Evolutionary conservation across 2,329 filamentous ascomycete genomes (phyloP).

Genomic region (Colletotrichum musicola): DNA sequence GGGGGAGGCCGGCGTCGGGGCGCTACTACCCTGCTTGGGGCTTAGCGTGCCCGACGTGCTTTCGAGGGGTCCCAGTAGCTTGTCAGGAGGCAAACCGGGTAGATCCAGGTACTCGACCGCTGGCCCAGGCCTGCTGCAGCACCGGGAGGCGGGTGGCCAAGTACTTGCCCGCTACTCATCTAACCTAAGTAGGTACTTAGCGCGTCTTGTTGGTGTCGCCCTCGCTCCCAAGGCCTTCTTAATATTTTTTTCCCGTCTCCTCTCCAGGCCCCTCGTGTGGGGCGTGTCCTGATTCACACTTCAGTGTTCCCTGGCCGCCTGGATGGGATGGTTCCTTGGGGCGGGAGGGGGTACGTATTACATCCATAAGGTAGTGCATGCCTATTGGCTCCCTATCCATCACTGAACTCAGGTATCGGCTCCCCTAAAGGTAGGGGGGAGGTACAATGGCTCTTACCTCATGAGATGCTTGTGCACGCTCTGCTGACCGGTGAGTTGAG

Average conservation of each 20-base stretch:
- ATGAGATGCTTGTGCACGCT: too few species aligned
- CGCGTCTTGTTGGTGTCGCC: not conserved
- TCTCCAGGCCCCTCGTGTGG: not conserved
- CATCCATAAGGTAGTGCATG: too few species aligned
- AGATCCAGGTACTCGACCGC: constrained; percentile 16
- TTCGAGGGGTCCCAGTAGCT: constrained; percentile 34
- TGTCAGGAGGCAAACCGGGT: constrained; percentile 28
- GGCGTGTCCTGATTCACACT: constrained; percentile 19
- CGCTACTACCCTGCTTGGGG: constrained; percentile 22
- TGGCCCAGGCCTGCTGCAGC: not conserved
- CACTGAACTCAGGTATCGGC: too few species aligned
- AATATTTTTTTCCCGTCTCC: too few species aligned
- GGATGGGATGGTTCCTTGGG: too few species aligned
- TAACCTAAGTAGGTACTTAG: not conserved
- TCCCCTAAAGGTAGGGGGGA: too few species aligned
- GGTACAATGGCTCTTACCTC: too few species aligned
- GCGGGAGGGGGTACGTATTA: too few species aligned
- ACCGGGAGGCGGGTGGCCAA: not conserved
- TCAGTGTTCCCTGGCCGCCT: not conserved
- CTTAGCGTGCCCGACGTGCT: constrained; percentile 23
- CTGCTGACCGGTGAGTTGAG: too few species aligned
- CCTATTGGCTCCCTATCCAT: too few species aligned
- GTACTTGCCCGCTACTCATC: constrained; percentile 11
- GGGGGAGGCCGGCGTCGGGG: constrained; percentile 20
- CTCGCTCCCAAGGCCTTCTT: not conserved